Conservation (phyloP, 2,329 filamentous ascomycete species). For the Myriosclerotinia curreyana region DNA sequence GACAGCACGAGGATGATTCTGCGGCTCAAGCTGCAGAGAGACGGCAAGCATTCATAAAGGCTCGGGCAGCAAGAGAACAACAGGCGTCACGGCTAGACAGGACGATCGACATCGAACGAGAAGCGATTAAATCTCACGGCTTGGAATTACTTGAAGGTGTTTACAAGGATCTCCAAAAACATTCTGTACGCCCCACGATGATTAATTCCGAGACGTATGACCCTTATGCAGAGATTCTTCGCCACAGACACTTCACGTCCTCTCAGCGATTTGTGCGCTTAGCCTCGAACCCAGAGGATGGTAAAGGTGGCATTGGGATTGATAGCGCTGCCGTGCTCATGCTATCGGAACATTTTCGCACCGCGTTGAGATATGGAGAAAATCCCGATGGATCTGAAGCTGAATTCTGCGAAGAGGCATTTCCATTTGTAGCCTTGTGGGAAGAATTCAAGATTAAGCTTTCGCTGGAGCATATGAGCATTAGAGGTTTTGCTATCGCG, state of each 20-base stretch:
- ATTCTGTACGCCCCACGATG: slow-evolving; percentile 10
- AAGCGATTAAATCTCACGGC: neutral
- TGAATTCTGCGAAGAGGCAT: neutral
- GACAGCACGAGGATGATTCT: slow-evolving; percentile 14
- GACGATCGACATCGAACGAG: neutral
- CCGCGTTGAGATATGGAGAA: slow-evolving; percentile 3
- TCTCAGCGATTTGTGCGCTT: neutral
- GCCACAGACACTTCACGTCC: neutral
- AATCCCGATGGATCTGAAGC: neutral
- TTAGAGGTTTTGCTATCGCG: slow-evolving; percentile 14
- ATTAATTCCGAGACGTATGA: slow-evolving; percentile 10
- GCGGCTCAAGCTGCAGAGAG: neutral
- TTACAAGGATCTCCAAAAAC: slow-evolving; percentile 9
- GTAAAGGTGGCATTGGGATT: neutral
- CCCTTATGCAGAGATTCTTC: neutral
- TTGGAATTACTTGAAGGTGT: neutral
- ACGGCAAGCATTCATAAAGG: neutral
- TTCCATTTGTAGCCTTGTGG: neutral
- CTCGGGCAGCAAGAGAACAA: neutral
- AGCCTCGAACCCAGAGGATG: neutral
- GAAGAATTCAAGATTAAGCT: slow-evolving; percentile 2
- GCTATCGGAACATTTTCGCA: slow-evolving; percentile 8
- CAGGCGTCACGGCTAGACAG: neutral
- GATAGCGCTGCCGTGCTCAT: slow-evolving; percentile 14
- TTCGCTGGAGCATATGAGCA: neutral